A percentile compares a stretch with the other conserved stretches of the same genome.
phyloP scores from a whole-genome alignment of 306 rosid genomes.

The Begonia fuchsioides region DNA sequence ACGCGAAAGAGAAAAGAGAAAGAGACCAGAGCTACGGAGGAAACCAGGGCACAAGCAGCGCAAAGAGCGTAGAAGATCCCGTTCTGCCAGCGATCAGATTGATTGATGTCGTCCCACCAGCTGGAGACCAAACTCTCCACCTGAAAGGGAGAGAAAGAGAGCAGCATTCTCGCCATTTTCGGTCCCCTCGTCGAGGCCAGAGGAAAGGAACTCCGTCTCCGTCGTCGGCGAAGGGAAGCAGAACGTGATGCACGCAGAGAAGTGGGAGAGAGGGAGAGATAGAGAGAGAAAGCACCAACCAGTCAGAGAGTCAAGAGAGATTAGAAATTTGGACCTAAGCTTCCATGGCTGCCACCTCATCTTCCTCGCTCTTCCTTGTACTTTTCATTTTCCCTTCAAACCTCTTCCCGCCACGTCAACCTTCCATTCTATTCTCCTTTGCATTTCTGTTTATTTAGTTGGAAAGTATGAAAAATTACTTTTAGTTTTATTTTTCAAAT shows the following conservation, averaged over 20 bases:
- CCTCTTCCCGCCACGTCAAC: too few relatives aligned
- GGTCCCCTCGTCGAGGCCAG: neutral
- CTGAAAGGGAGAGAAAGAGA: slow-evolving; percentile 27
- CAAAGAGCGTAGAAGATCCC: slow-evolving; percentile 60
- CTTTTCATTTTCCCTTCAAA: neutral
- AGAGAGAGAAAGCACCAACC: slow-evolving; percentile 7
- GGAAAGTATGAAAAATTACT: too few relatives aligned
- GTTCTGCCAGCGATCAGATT: slow-evolving; percentile 35
- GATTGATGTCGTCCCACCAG: slow-evolving; percentile 58
- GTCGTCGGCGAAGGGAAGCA: slow-evolving; percentile 4
- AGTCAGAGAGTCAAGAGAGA: slow-evolving; percentile 9
- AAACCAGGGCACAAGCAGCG: slow-evolving; percentile 65
- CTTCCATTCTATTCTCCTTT: too few relatives aligned
- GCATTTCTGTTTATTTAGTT: too few relatives aligned
- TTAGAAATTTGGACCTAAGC: slow-evolving; percentile 5
- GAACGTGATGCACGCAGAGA: slow-evolving; percentile 3
- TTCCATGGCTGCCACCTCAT: slow-evolving; percentile 1
- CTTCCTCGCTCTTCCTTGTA: too few relatives aligned
- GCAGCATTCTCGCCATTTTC: slow-evolving; percentile 31
- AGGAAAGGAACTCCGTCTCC: slow-evolving; percentile 1
- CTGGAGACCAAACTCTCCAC: slow-evolving; percentile 12
- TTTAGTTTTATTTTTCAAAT: too few relatives aligned
- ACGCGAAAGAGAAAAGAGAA: neutral
- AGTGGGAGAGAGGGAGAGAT: neutral
- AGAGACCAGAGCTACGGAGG: slow-evolving; percentile 64